These are phyloP conservation scores for Grigorovia yakushimaensis DNA, from an alignment of 805 yeast genomes.

Conservation along the genomic window DNA sequence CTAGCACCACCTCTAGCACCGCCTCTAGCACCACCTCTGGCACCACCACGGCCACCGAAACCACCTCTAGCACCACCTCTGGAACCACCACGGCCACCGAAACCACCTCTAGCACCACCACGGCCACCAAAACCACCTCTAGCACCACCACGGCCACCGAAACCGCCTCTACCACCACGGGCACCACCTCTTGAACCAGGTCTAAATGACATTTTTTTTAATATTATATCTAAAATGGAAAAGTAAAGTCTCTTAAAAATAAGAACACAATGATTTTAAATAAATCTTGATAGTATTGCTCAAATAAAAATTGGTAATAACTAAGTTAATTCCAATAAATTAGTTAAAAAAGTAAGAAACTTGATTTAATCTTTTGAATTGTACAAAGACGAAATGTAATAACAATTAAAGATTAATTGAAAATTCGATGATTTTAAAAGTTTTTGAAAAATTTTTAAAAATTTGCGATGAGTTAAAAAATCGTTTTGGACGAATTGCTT, in stretches of 20 bases:
- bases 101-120: constrained; percentile 35
- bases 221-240: background rate
- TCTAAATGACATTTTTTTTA: constrained; percentile 59
- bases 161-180: constrained; percentile 42
- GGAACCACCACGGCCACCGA: constrained; percentile 43
- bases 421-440: background rate
- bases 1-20: constrained; percentile 56
- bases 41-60: constrained; percentile 38
- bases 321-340: background rate
- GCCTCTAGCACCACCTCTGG: constrained; percentile 40
- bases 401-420: background rate
- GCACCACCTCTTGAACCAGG: constrained; percentile 55
- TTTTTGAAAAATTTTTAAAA: background rate
- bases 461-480: background rate
- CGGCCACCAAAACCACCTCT: constrained; percentile 41
- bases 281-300: background rate
- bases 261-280: background rate
- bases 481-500: background rate
- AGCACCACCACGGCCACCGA: constrained; percentile 37
- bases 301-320: background rate
- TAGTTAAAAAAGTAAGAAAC: too few relatives aligned
- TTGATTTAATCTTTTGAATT: too few relatives aligned
- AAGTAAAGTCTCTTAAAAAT: background rate
- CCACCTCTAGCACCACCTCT: constrained; percentile 48
- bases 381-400: background rate